Conservation (phyloP, 345 rosid species). For the Populus pruinosa region DNA sequence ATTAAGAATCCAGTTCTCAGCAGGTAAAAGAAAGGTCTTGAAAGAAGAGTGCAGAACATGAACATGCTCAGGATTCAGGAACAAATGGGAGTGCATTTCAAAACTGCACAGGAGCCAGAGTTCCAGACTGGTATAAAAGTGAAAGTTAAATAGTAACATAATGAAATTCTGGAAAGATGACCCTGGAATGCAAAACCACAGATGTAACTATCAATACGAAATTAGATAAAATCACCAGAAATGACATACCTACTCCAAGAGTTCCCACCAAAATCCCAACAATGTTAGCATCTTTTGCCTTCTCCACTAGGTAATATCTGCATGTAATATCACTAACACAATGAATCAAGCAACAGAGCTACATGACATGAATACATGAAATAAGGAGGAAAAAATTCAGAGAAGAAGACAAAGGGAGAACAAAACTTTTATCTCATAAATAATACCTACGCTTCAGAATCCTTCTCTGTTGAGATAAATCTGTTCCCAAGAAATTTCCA, state of each 20-base stretch:
- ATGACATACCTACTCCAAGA: conserved; percentile 84
- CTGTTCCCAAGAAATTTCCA: conserved; percentile 58
- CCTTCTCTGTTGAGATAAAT: conserved; percentile 67
- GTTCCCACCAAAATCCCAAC: conserved; percentile 94
- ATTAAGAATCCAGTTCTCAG: background rate
- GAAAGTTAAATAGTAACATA: background rate
- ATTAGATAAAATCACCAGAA: background rate
- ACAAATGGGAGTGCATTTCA: background rate
- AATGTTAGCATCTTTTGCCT: conserved; percentile 92
- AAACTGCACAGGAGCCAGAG: background rate
- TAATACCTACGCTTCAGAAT: conserved; percentile 81
- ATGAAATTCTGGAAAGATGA: background rate
- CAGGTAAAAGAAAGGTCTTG: background rate
- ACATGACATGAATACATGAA: background rate
- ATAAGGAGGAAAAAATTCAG: background rate
- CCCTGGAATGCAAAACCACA: background rate
- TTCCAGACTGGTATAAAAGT: background rate
- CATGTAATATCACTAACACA: conserved; percentile 16
- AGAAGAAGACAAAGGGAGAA: background rate
- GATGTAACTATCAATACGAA: background rate
- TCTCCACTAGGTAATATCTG: conserved; percentile 94
- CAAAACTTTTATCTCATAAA: background rate
- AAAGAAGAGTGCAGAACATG: background rate
- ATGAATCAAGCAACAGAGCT: background rate
- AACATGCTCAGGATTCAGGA: background rate